Base-by-base conservation (phyloP, 2,329 filamentous ascomycete genomes). In the Coniella vitis region DNA sequence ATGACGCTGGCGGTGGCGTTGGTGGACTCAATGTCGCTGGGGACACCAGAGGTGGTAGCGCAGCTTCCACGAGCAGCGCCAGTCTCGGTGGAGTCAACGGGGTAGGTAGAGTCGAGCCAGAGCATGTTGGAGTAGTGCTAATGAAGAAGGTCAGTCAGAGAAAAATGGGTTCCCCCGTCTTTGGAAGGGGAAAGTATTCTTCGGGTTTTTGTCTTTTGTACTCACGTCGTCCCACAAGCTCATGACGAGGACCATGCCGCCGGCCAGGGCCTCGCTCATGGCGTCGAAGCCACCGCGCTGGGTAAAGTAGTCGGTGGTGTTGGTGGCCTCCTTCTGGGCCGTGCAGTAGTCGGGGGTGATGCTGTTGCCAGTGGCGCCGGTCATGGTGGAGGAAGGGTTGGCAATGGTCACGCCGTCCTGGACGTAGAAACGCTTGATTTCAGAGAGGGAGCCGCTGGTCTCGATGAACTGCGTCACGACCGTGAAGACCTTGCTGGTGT, bases 81-180 rank as follows among this genome's bases (percentile, higher is more conserved):
- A 16, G 68, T 67, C 4, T 52, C 48, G 38, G 64, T 57, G 17
- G 61, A 55, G 47, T 59, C 64, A 54, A 65, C 59, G 42, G 70
- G 50, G 70, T 77, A 84, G 62, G 69, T 76, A 53, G 76, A 78
- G 70, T 88, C 84, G 58, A 89, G 76, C 85, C 85, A 88, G 59
- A 84, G 75, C 83, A 88, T 87, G 68, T 83, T 75, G 60, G 77
- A 68, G 52, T 76, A 65, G 66, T 86, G 76, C 58, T 63, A 17
- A 14, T 20, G 5, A 38, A 8, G 13, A 9, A 32, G 3, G 19
- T 21, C 14, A 34, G 13, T 17, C 19, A 16, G 32, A 34, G 16
- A 17, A 4, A 9, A 25, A 39, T 12, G 39, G 17, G 10, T n/a
- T 22, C 29, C 19, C 1, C 3, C 10, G 8, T 38, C 7, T 20